phyloP scores from a whole-genome alignment of 1,284 basidiomycete species.

The Ustilago hordei region DNA sequence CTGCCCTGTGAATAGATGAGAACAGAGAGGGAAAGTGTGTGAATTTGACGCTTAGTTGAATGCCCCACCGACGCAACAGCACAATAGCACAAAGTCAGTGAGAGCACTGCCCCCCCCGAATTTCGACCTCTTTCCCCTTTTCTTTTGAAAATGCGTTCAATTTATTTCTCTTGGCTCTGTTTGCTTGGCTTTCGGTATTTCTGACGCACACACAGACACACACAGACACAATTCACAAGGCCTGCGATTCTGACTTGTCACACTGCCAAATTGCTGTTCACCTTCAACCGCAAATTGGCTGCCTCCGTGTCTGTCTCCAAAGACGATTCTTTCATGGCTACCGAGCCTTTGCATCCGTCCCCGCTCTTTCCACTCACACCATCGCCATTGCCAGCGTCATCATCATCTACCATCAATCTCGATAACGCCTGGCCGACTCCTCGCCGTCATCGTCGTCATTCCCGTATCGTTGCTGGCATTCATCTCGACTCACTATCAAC shows the following conservation, averaged over 20 bases:
- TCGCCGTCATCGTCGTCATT: neutral
- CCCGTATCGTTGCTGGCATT: neutral
- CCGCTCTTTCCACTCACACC: neutral
- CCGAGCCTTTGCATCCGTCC: constrained; percentile 6
- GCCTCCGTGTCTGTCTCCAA: constrained; percentile 2
- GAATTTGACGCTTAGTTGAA: neutral
- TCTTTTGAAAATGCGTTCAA: neutral
- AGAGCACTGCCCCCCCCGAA: constrained; percentile 2
- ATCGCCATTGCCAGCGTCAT: constrained; percentile 2
- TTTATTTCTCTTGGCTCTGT: constrained; percentile 7
- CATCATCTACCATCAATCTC: neutral
- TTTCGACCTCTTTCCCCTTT: neutral
- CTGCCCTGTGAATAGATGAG: neutral
- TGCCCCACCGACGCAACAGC: neutral
- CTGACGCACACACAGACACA: neutral
- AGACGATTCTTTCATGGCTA: constrained; percentile 10
- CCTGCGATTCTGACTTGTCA: neutral
- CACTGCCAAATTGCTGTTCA: neutral
- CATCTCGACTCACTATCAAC: neutral
- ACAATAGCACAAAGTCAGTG: neutral
- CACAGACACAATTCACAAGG: neutral
- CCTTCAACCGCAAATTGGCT: neutral
- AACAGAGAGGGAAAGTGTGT: neutral
- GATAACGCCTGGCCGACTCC: neutral
- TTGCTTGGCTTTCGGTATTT: neutral